Evolutionary conservation across 495 filamentous ascomycete species (phyloP), one percentile per base, ranked within the genome.

Genomic region (Neurospora sp.): DNA sequence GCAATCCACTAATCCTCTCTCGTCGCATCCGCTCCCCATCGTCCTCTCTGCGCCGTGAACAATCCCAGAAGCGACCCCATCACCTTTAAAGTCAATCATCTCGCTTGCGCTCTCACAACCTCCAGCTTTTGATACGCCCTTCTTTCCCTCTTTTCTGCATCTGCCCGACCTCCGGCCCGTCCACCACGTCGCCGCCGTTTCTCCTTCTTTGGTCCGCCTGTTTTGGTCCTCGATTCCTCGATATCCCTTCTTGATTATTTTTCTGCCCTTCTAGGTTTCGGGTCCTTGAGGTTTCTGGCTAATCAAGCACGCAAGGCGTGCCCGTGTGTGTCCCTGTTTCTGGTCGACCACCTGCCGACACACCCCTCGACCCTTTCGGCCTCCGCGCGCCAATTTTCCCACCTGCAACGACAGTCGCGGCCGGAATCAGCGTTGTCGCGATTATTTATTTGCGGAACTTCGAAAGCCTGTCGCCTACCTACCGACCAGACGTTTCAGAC

Each of bases 51-150:
- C 74, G 72, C 75, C 73, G 74, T 72, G 77, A 77, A 77, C 78
- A 74, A 80, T 80, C 78, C 79, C 78, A 81, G 80, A 79, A 80
- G 71, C 72, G 75, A 76, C 75, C 79, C 79, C 78, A 82, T 79
- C 77, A 81, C 81, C 77, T 79, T 78, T 79, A 74, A 75, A 79
- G 81, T 79, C 78, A 82, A 84, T 83, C 82, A 83, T 85, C 77
- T 85, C 83, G 83, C 82, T 85, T 84, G 79, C 76, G 81, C 80
- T 79, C 79, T 78, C 80, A 79, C 76, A 78, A 81, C 79, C 75
- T 80, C 77, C 76, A 78, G 76, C 79, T 75, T 75, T 76, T 77
- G 79, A 76, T 77, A 78, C 77, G 77, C 76, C 78, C 72, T 77
- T 77, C 61, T 70, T 70, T 74, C 75, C 74, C 72, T 48, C 68